Evolutionary conservation across 305 asterid genomes (phyloP).

Genomic region (Withania somnifera): DNA sequence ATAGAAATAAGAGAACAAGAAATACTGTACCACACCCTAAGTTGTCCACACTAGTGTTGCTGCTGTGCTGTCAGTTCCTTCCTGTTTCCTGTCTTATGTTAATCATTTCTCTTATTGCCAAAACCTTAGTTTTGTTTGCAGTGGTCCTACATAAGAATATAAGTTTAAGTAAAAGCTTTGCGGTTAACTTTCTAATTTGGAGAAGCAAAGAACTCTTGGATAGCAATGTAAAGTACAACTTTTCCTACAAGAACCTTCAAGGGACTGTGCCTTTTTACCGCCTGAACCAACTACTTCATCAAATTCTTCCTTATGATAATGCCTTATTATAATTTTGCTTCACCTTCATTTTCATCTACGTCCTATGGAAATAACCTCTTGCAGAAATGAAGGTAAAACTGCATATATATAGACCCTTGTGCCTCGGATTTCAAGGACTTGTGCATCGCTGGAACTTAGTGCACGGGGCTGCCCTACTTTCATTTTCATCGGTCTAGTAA

Average conservation of each 20-base stretch:
- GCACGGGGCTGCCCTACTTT: too few species aligned
- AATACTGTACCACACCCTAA: not conserved
- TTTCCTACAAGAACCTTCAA: not conserved
- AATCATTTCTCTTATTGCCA: not conserved
- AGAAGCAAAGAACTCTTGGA: not conserved
- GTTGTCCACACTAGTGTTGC: not conserved
- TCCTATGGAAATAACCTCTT: too few species aligned
- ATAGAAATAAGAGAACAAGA: not conserved
- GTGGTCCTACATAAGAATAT: not conserved
- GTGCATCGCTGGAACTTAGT: too few species aligned
- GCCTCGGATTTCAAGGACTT: too few species aligned
- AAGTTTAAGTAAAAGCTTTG: not conserved
- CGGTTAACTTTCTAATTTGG: not conserved
- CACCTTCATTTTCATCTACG: not conserved
- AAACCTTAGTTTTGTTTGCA: not conserved
- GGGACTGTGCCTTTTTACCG: not conserved
- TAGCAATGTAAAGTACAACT: not conserved
- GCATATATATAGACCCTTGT: too few species aligned
- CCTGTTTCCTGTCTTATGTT: not conserved
- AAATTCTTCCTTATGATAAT: not conserved
- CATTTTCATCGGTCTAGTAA: too few species aligned
- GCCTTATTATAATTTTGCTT: not conserved
- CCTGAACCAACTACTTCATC: not conserved
- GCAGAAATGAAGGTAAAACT: too few species aligned
- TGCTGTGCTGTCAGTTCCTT: not conserved